These are phyloP conservation scores for Gonapodya prolifera DNA, from an alignment of 192 early-diverging fungal species.

Conservation along the genomic window DNA sequence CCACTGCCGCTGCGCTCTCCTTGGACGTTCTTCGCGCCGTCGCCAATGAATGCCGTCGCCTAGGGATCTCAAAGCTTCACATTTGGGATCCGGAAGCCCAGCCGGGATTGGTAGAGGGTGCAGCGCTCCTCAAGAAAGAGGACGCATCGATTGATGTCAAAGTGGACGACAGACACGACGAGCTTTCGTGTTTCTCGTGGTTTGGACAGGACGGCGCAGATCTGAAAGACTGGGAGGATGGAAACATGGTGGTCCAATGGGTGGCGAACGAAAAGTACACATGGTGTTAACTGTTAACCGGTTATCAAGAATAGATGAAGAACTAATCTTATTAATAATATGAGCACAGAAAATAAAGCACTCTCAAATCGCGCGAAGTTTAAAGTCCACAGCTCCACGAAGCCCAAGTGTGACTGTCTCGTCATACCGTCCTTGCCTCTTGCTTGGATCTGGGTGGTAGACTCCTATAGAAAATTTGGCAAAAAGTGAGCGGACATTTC, in stretches of 20 bases:
- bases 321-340: background rate
- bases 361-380: background rate
- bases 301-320: too few relatives aligned
- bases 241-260: background rate
- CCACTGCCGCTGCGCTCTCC: background rate
- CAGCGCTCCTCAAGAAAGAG: background rate
- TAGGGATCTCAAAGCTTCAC: background rate
- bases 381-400: background rate
- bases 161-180: background rate
- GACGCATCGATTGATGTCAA: background rate
- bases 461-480: background rate
- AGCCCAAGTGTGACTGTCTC: background rate
- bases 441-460: background rate
- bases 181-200: background rate
- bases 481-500: background rate
- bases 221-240: background rate
- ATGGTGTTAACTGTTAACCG: background rate
- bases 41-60: background rate
- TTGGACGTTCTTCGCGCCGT: background rate
- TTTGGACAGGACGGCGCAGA: background rate
- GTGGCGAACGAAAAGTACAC: background rate
- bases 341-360: background rate
- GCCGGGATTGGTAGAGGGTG: background rate
- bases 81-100: background rate
- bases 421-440: background rate